Percentiles rank a stretch among this genome's conserved stretches.
phyloP scores from a whole-genome alignment of 306 rosid species.

The Phaseolus lunatus region DNA sequence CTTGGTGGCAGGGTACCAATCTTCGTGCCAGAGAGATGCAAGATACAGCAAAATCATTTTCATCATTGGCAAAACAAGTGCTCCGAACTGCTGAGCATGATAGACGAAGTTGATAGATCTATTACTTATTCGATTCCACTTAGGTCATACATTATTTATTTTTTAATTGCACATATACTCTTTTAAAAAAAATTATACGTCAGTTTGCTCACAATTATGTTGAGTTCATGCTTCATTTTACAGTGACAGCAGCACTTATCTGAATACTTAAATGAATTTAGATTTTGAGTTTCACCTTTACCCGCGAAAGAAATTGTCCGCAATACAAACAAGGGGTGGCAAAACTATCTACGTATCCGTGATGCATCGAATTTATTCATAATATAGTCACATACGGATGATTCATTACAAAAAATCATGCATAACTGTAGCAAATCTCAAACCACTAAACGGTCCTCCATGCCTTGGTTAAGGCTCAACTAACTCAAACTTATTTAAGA shows the following conservation, averaged over 20 bases:
- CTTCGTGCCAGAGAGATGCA: slow-evolving; percentile 72
- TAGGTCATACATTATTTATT: not conserved
- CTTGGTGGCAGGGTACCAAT: slow-evolving; percentile 63
- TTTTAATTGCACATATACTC: slow-evolving; percentile 22
- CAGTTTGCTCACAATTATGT: not conserved
- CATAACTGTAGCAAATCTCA: slow-evolving; percentile 8
- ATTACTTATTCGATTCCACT: not conserved
- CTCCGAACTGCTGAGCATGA: slow-evolving; percentile 69
- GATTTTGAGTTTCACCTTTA: slow-evolving; percentile 3
- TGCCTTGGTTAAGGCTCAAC: not conserved
- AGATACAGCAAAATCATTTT: slow-evolving; percentile 82
- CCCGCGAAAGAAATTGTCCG: not conserved
- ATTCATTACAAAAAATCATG: not conserved
- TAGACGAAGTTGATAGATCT: slow-evolving; percentile 48
- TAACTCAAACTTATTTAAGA: not conserved
- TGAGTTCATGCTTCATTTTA: not conserved
- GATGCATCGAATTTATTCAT: not conserved
- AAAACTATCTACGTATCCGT: too few species aligned
- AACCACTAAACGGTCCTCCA: not conserved
- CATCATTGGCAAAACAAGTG: slow-evolving; percentile 80
- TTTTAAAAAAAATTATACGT: not conserved
- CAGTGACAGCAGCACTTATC: not conserved
- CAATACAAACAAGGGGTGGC: not conserved
- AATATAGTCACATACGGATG: too few species aligned
- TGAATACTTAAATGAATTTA: not conserved